A percentile compares a stretch with the other conserved stretches of the same genome.
Evolutionary conservation across 768 basidiomycete genomes (phyloP).

Genomic region (Lyophyllum decastes): DNA sequence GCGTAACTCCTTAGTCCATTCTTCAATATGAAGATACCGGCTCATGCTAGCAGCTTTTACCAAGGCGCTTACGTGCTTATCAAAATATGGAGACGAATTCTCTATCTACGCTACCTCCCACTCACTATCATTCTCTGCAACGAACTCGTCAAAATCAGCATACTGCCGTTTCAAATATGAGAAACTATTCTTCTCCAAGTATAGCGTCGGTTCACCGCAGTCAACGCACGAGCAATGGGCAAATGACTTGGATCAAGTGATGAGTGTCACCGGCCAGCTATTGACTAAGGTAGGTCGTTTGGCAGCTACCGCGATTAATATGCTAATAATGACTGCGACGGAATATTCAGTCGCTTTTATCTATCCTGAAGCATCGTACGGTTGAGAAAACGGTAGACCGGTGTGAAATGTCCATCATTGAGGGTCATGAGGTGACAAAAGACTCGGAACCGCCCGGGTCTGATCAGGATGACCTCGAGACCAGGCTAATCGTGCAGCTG

Average conservation of each 20-base stretch:
- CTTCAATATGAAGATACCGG: conserved; percentile 10
- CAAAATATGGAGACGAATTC: conserved; percentile 83
- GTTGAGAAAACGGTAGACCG: conserved; percentile 77
- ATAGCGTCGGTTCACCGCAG: conserved; percentile 38
- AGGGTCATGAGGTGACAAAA: conserved; percentile 38
- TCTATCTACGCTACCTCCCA: conserved; percentile 65
- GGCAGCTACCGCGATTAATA: not conserved
- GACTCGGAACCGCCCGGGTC: conserved; percentile 38
- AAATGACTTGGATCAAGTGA: conserved; percentile 36
- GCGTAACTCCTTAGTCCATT: conserved; percentile 31
- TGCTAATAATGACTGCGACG: not conserved
- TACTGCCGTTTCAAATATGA: conserved; percentile 78
- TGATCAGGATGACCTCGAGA: conserved; percentile 64
- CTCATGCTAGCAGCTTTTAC: conserved; percentile 59
- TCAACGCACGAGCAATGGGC: conserved; percentile 16
- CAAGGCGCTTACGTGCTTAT: conserved; percentile 72
- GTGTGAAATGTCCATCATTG: conserved; percentile 72
- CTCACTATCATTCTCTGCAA: conserved; percentile 64
- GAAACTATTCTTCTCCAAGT: conserved; percentile 70
- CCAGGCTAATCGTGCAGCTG: conserved; percentile 68
- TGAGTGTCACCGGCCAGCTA: conserved; percentile 63
- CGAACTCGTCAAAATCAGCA: conserved; percentile 81
- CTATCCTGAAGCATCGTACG: conserved; percentile 72
- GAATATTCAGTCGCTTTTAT: conserved; percentile 56
- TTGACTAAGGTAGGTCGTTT: conserved; percentile 56